Conservation (phyloP, 1,284 basidiomycete genomes). For the Earliella scabrosa region DNA sequence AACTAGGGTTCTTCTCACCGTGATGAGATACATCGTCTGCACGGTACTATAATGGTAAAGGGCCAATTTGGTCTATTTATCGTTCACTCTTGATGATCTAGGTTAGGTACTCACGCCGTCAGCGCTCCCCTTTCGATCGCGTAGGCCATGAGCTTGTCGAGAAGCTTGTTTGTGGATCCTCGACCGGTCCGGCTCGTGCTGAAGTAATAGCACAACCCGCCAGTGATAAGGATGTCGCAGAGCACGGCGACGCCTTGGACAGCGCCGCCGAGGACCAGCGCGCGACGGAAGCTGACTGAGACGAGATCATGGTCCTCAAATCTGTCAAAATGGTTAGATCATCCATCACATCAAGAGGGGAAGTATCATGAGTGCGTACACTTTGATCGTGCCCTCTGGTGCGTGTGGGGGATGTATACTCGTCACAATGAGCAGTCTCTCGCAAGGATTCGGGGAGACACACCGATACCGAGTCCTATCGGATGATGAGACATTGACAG, state of each 20-base stretch:
- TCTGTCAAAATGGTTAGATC: not conserved
- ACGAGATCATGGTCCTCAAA: not conserved
- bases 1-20: not conserved
- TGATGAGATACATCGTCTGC: not conserved
- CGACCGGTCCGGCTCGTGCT: not conserved
- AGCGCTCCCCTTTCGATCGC: slow-evolving; percentile 1
- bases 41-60: not conserved
- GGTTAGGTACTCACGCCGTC: not conserved
- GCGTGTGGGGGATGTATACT: no score
- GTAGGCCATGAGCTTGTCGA: slow-evolving; percentile 2
- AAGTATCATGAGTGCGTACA: not conserved
- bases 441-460: not conserved
- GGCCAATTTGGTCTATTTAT: not conserved
- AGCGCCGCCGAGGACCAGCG: not conserved
- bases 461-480: not conserved
- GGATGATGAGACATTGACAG: not conserved
- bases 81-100: no score
- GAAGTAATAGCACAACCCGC: slow-evolving; percentile 1
- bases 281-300: not conserved
- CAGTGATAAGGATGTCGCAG: slow-evolving; percentile 5
- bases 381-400: not conserved
- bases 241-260: not conserved
- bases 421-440: not conserved
- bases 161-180: not conserved
- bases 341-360: not conserved